phyloP scores from a whole-genome alignment of 371 early-diverging fungal species.

The Mucor mucedo region DNA sequence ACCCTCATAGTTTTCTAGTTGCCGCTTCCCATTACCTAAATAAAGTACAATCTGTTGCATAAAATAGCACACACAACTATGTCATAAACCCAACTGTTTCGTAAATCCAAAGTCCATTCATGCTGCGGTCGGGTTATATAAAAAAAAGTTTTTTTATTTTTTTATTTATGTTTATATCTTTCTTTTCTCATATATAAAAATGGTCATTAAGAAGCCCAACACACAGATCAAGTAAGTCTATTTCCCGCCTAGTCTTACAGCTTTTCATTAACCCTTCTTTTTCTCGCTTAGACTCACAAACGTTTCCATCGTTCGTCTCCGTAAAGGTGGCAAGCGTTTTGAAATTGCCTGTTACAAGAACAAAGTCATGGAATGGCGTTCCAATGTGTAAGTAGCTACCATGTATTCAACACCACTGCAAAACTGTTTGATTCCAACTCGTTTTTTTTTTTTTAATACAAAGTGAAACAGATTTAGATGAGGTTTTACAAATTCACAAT shows the following conservation, averaged over 20 bases:
- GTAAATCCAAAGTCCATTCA: background rate
- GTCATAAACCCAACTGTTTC: too few species aligned
- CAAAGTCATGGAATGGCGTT: slow-evolving; percentile 97
- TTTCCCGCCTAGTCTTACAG: background rate
- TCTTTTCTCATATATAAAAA: slow-evolving; percentile 13
- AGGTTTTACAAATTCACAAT: slow-evolving; percentile 93
- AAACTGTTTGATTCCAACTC: too few species aligned
- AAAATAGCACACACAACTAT: background rate
- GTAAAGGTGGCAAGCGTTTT: slow-evolving; percentile 97
- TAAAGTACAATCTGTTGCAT: too few species aligned
- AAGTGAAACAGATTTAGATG: slow-evolving; percentile 95
- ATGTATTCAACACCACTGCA: too few species aligned
- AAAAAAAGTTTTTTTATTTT: background rate
- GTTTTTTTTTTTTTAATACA: too few species aligned
- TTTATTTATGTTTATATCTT: background rate
- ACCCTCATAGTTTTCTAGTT: too few species aligned
- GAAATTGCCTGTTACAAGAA: slow-evolving; percentile 99
- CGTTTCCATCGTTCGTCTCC: slow-evolving; percentile 93
- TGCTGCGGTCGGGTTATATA: background rate
- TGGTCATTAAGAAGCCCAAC: slow-evolving; percentile 58
- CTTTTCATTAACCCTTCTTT: background rate
- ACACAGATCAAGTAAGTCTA: slow-evolving; percentile 58
- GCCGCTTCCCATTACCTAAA: too few species aligned
- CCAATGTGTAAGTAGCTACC: slow-evolving; percentile 73
- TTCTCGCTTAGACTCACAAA: slow-evolving; percentile 77